phyloP scores from a whole-genome alignment of 495 filamentous ascomycete species.

The Clohesyomyces aquaticus region DNA sequence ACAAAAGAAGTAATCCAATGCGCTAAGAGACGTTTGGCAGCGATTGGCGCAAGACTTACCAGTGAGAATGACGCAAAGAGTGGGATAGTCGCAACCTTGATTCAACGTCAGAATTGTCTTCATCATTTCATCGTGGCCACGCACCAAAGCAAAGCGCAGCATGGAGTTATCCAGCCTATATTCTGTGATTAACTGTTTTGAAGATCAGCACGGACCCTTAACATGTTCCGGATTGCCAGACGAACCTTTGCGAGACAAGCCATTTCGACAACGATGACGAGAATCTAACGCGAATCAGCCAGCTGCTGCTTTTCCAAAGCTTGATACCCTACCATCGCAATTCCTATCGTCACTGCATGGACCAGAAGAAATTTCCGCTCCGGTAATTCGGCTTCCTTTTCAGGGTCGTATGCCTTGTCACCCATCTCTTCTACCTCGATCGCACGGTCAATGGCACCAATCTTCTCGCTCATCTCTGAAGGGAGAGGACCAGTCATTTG shows the following conservation, averaged over 20 bases:
- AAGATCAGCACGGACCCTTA: constrained; percentile 1
- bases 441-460: constrained; percentile 39
- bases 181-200: constrained; percentile 39
- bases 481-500: constrained; percentile 31
- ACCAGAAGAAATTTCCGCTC: constrained; percentile 38
- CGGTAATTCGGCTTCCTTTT: constrained; percentile 33
- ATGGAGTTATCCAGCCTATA: constrained; percentile 41
- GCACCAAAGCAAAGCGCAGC: constrained; percentile 43
- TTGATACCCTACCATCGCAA: constrained; percentile 38
- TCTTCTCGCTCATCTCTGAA: constrained; percentile 42
- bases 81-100: constrained; percentile 43
- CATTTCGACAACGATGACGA: constrained; percentile 39
- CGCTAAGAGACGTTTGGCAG: constrained; percentile 4
- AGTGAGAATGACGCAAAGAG: constrained; percentile 44
- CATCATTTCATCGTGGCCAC: not conserved
- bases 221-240: not conserved
- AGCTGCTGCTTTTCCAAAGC: not conserved
- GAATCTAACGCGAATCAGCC: constrained; percentile 20
- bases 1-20: not conserved
- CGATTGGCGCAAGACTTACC: constrained; percentile 27
- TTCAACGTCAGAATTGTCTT: constrained; percentile 26
- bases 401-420: constrained; percentile 40
- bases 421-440: constrained; percentile 42
- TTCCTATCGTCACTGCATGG: constrained; percentile 42
- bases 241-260: constrained; percentile 37